Conservation (phyloP, 768 basidiomycete species). For the Phanerochaete sordida region DNA sequence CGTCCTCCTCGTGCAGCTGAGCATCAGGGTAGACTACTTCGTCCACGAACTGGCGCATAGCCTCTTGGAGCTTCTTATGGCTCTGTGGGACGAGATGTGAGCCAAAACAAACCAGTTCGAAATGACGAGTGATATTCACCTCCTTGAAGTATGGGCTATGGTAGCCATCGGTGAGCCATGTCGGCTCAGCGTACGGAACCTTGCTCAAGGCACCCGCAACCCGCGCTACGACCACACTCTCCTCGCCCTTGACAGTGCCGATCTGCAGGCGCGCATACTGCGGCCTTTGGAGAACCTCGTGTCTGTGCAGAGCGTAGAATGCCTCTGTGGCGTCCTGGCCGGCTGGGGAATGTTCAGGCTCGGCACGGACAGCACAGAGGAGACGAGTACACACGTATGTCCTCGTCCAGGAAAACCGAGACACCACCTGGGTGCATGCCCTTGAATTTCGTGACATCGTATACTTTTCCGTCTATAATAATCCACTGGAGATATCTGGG, state of each 20-base stretch:
- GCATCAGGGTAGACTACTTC: constrained; percentile 54
- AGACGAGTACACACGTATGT: constrained; percentile 54
- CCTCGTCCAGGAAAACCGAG: constrained; percentile 71
- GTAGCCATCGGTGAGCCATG: constrained; percentile 72
- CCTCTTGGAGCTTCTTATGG: constrained; percentile 59
- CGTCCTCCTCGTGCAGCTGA: constrained; percentile 72
- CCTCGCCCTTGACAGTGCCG: constrained; percentile 66
- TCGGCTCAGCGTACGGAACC: constrained; percentile 88
- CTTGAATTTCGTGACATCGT: constrained; percentile 77
- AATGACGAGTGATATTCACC: constrained; percentile 31
- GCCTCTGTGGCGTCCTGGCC: constrained; percentile 85
- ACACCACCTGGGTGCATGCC: constrained; percentile 82
- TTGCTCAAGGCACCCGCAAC: constrained; percentile 57
- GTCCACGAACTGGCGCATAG: constrained; percentile 63
- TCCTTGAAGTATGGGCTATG: constrained; percentile 77
- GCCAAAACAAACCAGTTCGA: background rate
- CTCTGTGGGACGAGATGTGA: constrained; percentile 34
- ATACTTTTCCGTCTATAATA: constrained; percentile 80
- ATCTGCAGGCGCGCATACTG: constrained; percentile 73
- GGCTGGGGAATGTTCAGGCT: constrained; percentile 31
- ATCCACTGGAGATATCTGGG: constrained; percentile 65
- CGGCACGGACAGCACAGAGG: background rate
- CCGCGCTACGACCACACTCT: constrained; percentile 46
- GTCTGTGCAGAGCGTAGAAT: constrained; percentile 87
- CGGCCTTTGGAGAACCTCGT: constrained; percentile 75